phyloP scores from a whole-genome alignment of 495 filamentous ascomycete species.

The Penicillium fimorum region DNA sequence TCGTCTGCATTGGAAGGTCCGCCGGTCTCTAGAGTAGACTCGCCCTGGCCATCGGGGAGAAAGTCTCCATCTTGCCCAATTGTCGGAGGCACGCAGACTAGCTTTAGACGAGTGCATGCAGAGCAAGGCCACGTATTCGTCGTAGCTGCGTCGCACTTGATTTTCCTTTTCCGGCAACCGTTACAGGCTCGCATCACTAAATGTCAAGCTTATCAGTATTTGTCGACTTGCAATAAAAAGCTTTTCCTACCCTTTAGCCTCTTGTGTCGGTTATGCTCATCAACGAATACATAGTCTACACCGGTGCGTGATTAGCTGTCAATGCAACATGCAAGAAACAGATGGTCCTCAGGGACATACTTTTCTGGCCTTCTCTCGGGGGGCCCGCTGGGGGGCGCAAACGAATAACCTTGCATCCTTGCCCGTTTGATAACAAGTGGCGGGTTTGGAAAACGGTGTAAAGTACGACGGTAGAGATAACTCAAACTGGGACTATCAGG shows the following conservation, averaged over 20 bases:
- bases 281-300: constrained; percentile 97
- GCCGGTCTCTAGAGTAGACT: constrained; percentile 25
- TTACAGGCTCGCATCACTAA: constrained; percentile 98
- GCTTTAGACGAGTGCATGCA: constrained; percentile 86
- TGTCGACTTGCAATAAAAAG: not conserved
- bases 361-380: constrained; percentile 48
- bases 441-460: not conserved
- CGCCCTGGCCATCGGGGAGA: constrained; percentile 38
- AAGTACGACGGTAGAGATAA: not conserved
- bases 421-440: not conserved
- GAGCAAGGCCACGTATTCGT: constrained; percentile 98
- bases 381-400: constrained; percentile 47
- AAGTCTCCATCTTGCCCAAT: constrained; percentile 81
- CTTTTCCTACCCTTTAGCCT: constrained; percentile 77
- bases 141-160: constrained; percentile 97
- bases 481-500: constrained; percentile 3
- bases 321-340: not conserved
- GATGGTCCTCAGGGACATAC: constrained; percentile 19
- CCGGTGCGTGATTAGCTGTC: not conserved
- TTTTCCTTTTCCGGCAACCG: constrained; percentile 77
- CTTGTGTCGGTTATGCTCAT: constrained; percentile 98
- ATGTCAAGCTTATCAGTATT: constrained; percentile 8
- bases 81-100: constrained; percentile 90
- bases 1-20: constrained; percentile 26
- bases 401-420: constrained; percentile 48